Evolutionary conservation across 352 stramenopile species (phyloP).

Genomic region (Plasmopara viticola): DNA sequence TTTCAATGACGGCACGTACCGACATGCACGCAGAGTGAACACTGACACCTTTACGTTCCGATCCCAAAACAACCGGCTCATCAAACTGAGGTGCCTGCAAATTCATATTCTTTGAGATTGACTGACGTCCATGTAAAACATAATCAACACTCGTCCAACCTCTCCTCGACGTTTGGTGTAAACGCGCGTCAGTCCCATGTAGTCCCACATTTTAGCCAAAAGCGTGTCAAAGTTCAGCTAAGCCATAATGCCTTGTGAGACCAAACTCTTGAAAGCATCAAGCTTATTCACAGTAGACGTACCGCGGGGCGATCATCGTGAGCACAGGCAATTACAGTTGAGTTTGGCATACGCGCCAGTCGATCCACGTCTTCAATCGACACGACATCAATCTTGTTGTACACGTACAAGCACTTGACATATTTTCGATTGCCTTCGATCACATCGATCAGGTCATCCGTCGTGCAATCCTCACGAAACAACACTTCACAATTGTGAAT

Average conservation of each 20-base stretch:
- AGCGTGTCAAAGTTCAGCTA: slow-evolving; percentile 96
- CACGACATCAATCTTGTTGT: slow-evolving; percentile 99
- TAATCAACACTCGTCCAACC: slow-evolving; percentile 19
- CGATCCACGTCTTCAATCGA: slow-evolving; percentile 98
- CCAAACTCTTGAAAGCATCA: not conserved
- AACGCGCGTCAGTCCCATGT: slow-evolving; percentile 85
- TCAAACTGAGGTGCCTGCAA: slow-evolving; percentile 61
- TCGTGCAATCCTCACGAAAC: slow-evolving; percentile 94
- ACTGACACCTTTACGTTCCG: slow-evolving; percentile 72
- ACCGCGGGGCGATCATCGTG: slow-evolving; percentile 70
- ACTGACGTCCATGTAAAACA: not conserved
- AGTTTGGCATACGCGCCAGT: slow-evolving; percentile 93
- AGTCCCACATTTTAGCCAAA: slow-evolving; percentile 87
- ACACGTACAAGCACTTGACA: slow-evolving; percentile 98
- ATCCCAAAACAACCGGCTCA: slow-evolving; percentile 80
- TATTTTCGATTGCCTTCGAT: slow-evolving; percentile 99
- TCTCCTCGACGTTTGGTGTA: slow-evolving; percentile 87
- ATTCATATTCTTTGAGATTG: slow-evolving; percentile 3
- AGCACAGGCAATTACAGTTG: slow-evolving; percentile 93
- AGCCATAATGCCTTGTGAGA: slow-evolving; percentile 17
- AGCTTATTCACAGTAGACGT: slow-evolving; percentile 3
- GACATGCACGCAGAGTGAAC: slow-evolving; percentile 79
- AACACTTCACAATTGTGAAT: slow-evolving; percentile 97
- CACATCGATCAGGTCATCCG: slow-evolving; percentile 98
- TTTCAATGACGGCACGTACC: slow-evolving; percentile 31